A percentile compares a stretch with the other conserved stretches of the same genome.
Evolutionary conservation across 257 asterid species (phyloP).

Genomic region (Nyctanthes arbortristis): DNA sequence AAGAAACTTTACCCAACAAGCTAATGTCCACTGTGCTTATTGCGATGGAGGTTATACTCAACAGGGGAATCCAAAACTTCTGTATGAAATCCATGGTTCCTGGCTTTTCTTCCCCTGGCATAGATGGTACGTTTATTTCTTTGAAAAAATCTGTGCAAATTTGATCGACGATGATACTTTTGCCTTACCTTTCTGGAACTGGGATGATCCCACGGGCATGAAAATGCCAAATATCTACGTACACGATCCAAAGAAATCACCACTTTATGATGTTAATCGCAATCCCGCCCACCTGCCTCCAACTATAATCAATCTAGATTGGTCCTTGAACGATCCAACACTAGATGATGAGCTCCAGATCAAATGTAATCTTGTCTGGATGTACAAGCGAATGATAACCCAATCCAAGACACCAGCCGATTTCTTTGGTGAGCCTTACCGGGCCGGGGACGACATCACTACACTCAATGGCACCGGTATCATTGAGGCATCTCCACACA

Average conservation of each 20-base stretch:
- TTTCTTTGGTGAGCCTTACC: constrained; percentile 1
- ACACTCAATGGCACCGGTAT: not conserved
- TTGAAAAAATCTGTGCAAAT: constrained; percentile 13
- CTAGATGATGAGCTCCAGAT: not conserved
- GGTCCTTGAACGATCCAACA: too few relatives aligned
- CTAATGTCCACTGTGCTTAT: constrained; percentile 30
- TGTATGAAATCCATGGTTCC: constrained; percentile 6
- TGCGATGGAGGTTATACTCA: constrained; percentile 24
- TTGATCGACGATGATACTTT: constrained; percentile 23
- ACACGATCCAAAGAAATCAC: not conserved
- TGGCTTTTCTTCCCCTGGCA: constrained; percentile 34
- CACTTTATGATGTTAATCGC: constrained; percentile 22
- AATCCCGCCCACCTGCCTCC: constrained; percentile 15
- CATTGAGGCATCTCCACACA: constrained; percentile 1
- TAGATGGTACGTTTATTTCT: constrained; percentile 31
- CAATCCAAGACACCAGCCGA: not conserved
- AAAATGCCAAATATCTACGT: constrained; percentile 14
- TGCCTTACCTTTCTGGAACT: constrained; percentile 28
- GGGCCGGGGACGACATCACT: not conserved
- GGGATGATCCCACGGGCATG: constrained; percentile 29
- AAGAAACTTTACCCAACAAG: constrained; percentile 22
- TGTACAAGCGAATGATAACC: constrained; percentile 14
- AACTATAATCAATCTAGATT: constrained; percentile 13
- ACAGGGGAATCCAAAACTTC: not conserved
- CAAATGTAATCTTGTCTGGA: not conserved